Evolutionary conservation across 1,139 yeast species (phyloP).

Genomic region (Pichia cactophila): DNA sequence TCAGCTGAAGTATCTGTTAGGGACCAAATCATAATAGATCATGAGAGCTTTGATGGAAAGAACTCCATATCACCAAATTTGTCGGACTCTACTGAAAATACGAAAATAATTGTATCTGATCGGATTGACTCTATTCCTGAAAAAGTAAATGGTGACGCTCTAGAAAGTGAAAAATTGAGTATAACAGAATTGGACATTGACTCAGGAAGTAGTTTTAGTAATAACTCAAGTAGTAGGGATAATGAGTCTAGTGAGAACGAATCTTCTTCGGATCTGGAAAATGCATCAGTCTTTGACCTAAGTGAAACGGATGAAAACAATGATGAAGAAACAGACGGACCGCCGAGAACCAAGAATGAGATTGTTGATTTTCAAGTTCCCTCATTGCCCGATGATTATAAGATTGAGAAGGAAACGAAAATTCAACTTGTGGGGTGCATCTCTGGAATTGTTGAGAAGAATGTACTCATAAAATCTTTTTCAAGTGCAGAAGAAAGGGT

Average conservation of each 20-base stretch:
- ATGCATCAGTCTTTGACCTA: slow-evolving; percentile 18
- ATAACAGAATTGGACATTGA: background rate
- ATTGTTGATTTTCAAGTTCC: slow-evolving; percentile 62
- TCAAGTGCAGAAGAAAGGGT: slow-evolving; percentile 81
- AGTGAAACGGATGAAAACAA: slow-evolving; percentile 30
- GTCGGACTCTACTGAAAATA: no score
- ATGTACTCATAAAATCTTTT: slow-evolving; percentile 66
- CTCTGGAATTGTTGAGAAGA: slow-evolving; percentile 60
- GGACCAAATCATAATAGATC: no score
- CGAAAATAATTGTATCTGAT: no score
- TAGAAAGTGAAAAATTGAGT: background rate
- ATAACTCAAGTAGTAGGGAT: background rate
- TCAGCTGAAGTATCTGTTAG: no score
- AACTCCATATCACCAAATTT: no score
- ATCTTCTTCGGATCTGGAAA: slow-evolving; percentile 21
- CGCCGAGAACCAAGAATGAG: slow-evolving; percentile 76
- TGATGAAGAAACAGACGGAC: slow-evolving; percentile 40
- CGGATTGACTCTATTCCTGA: no score
- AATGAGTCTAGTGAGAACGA: slow-evolving; percentile 3
- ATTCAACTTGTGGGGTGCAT: slow-evolving; percentile 72
- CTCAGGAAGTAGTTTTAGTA: background rate
- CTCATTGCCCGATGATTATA: slow-evolving; percentile 58
- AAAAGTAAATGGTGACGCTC: background rate
- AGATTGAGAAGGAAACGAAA: slow-evolving; percentile 50
- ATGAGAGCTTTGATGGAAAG: no score